phyloP scores from a whole-genome alignment of 768 basidiomycete species.

The Phylloporus arenicola region DNA sequence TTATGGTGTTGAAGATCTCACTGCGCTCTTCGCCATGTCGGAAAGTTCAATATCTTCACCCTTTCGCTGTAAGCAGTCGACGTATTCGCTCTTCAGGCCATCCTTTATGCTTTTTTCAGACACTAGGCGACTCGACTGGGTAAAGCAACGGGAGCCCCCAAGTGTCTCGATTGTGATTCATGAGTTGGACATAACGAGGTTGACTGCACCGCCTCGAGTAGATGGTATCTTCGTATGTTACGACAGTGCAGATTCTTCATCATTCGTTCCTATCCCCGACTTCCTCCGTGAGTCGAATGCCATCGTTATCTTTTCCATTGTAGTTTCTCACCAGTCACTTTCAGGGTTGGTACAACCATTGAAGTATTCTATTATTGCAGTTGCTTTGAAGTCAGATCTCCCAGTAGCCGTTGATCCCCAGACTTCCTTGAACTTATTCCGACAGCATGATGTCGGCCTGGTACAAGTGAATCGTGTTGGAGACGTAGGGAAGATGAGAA shows the following conservation, averaged over 20 bases:
- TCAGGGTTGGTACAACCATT: constrained; percentile 55
- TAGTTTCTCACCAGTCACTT: constrained; percentile 7
- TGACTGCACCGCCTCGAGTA: constrained; percentile 51
- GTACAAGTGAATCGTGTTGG: constrained; percentile 61
- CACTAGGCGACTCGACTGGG: constrained; percentile 28
- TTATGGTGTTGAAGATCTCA: constrained; percentile 47
- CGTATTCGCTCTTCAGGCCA: not conserved
- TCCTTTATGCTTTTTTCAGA: constrained; percentile 28
- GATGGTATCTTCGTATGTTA: constrained; percentile 87
- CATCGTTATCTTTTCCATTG: constrained; percentile 2
- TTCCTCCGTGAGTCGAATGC: constrained; percentile 58
- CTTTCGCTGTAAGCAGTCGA: constrained; percentile 35
- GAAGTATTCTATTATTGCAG: constrained; percentile 62
- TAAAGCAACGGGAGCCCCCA: constrained; percentile 37
- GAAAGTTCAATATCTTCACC: constrained; percentile 33
- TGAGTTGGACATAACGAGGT: constrained; percentile 53
- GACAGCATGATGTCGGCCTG: constrained; percentile 67
- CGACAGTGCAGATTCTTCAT: constrained; percentile 58
- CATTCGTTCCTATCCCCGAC: constrained; percentile 61
- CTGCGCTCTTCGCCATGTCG: constrained; percentile 27
- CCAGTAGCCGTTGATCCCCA: constrained; percentile 53
- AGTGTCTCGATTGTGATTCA: constrained; percentile 47
- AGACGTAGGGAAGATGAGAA: constrained; percentile 66
- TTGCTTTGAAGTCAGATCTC: constrained; percentile 86
- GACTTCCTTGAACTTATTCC: constrained; percentile 44